Evolutionary conservation across 139 green algal species (phyloP).

Genomic region (Nannochloris sp.): DNA sequence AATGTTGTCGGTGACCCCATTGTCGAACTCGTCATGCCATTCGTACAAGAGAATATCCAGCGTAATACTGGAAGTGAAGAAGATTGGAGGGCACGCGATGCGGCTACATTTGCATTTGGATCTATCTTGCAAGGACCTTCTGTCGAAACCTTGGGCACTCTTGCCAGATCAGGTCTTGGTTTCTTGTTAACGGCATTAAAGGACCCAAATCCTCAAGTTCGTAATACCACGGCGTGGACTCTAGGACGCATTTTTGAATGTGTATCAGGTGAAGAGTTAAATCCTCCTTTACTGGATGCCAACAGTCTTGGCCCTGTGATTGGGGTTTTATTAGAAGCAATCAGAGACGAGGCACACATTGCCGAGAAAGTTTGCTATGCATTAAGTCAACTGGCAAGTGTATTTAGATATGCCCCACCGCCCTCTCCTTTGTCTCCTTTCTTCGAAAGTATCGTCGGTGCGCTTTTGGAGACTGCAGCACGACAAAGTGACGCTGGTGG

Average conservation of each 20-base stretch:
- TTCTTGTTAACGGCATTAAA: constrained; percentile 70
- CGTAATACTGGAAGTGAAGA: constrained; percentile 44
- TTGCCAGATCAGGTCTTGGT: constrained; percentile 63
- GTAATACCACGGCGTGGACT: constrained; percentile 95
- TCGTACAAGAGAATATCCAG: constrained; percentile 77
- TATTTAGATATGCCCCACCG: constrained; percentile 40
- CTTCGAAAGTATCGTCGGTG: constrained; percentile 79
- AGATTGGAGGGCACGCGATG: constrained; percentile 90
- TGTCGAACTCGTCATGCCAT: constrained; percentile 79
- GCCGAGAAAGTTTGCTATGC: constrained; percentile 84
- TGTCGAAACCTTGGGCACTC: constrained; percentile 42
- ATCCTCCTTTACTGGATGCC: constrained; percentile 37
- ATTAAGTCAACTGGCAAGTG: constrained; percentile 69
- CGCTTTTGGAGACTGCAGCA: constrained; percentile 56
- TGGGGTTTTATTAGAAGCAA: constrained; percentile 45
- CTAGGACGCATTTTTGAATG: constrained; percentile 92
- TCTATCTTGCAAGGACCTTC: constrained; percentile 89
- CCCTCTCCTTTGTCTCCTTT: constrained; percentile 69
- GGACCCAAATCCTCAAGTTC: constrained; percentile 71
- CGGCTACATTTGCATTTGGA: constrained; percentile 93
- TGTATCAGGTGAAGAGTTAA: constrained; percentile 41
- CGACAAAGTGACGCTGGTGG: constrained; percentile 15
- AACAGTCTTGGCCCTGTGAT: constrained; percentile 59
- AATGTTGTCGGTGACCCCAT: constrained; percentile 64
- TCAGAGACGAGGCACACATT: constrained; percentile 77